Evolutionary conservation across 1,139 yeast species (phyloP), one percentile per base, ranked within the genome.

Genomic region (Diutina neorugosa): DNA sequence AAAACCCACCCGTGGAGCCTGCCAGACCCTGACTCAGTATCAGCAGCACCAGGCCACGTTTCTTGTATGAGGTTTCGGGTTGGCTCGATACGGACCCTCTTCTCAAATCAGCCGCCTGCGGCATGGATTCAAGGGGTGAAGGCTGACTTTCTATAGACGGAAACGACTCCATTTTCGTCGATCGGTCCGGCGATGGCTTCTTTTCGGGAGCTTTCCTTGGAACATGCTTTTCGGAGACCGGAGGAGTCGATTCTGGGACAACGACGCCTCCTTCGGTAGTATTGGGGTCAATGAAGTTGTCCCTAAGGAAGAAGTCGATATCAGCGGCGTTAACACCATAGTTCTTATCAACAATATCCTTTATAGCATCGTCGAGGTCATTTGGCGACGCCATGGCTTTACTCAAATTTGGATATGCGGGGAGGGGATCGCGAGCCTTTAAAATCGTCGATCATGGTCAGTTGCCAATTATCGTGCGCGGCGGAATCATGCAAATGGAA

Each of bases 1-100:
- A 70, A 44, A 73, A 65, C 1, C 76, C 73, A 1, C 69, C 66
- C 16, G 65, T 31, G 58, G 58, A 48, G 18, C 60, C 59, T 19
- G 53, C 37, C 51, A 56, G 54, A n/a, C 55, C 54, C 21, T 51
- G 53, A 43, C 63, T 61, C 50, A 46, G 50, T n/a, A 27, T 18
- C 50, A 46, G 50, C 50, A 46, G 50, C 3, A 46, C 40, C 50
- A 46, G 50, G 6, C 34, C 31, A 9, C 48, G 48, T 12, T 44
- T 44, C 7, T 14, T 21, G 34, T 23, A 23, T 7, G 37, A 31
- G 9, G 3, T 14, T 8, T 14, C 34, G 5, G 27, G 31, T n/a
- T 12, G 34, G 6, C 31, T 9, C 18, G 48, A 14, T 8, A 44
- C 48, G 11, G 48, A 14, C 20, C 14, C 34, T 16, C 21, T 27